Evolutionary conservation across 2,329 filamentous ascomycete genomes (phyloP).

Genomic region (Scleromitrula shiraiana): DNA sequence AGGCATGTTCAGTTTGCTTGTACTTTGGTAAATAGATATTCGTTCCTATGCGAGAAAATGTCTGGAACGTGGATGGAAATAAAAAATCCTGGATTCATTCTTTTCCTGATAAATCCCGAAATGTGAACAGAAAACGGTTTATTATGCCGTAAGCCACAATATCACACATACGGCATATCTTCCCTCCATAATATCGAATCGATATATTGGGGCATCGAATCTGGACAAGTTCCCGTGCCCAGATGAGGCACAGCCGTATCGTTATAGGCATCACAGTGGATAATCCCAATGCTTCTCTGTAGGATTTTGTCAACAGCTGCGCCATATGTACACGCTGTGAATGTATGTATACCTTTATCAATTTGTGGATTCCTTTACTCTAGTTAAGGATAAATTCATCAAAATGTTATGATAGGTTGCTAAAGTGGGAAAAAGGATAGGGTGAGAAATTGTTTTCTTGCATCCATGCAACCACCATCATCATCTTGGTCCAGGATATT

Average conservation of each 20-base stretch:
- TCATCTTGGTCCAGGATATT: not conserved
- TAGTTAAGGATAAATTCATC: too few relatives aligned
- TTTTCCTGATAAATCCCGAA: not conserved
- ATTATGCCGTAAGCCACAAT: conserved; percentile 8
- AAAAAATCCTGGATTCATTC: not conserved
- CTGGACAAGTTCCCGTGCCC: not conserved
- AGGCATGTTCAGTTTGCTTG: too few relatives aligned
- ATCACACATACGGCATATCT: not conserved
- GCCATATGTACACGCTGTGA: not conserved
- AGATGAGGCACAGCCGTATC: not conserved
- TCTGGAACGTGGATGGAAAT: too few relatives aligned
- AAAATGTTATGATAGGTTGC: too few relatives aligned
- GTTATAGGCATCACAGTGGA: not conserved
- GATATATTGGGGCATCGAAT: conserved; percentile 6
- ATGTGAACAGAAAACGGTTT: conserved; percentile 1
- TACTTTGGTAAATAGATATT: too few relatives aligned
- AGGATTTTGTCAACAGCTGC: conserved; percentile 3
- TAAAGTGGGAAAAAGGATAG: not conserved
- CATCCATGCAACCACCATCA: conserved; percentile 1
- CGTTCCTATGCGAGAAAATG: too few relatives aligned
- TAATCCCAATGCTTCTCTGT: conserved; percentile 1
- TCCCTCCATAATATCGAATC: too few relatives aligned
- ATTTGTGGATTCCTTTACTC: conserved; percentile 1
- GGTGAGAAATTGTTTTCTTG: not conserved
- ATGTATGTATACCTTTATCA: not conserved